A percentile compares a stretch with the other conserved stretches of the same genome.
Evolutionary conservation across 768 basidiomycete genomes (phyloP).

Genomic region (Steccherinum ochraceum): DNA sequence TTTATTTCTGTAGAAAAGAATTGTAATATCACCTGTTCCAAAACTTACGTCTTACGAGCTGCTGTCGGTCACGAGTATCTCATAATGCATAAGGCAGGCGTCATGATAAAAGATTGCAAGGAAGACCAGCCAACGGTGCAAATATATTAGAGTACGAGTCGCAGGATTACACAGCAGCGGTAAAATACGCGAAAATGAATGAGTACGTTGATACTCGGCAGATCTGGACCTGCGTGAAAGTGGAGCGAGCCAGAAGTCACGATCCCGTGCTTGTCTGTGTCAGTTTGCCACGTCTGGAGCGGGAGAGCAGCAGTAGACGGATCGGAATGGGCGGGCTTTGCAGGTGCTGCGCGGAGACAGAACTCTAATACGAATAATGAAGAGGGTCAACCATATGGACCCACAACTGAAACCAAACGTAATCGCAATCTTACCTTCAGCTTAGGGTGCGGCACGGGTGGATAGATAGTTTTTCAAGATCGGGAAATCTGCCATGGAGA

Average conservation of each 20-base stretch:
- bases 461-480: slow-evolving; percentile 75
- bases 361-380: not conserved
- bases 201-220: not conserved
- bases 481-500: slow-evolving; percentile 81
- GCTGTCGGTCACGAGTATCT: too few relatives aligned
- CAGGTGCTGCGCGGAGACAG: not conserved
- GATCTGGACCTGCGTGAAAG: not conserved
- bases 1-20: not conserved
- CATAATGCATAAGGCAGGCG: too few relatives aligned
- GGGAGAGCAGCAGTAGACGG: not conserved
- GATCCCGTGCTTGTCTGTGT: too few relatives aligned
- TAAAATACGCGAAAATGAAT: not conserved
- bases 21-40: not conserved
- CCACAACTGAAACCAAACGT: not conserved
- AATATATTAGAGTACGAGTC: too few relatives aligned
- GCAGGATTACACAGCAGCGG: not conserved
- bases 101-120: too few relatives aligned
- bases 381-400: not conserved
- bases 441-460: slow-evolving; percentile 28
- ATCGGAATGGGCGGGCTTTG: not conserved
- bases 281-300: too few relatives aligned
- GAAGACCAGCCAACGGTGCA: too few relatives aligned
- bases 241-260: too few relatives aligned
- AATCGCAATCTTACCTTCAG: not conserved
- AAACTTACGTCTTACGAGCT: too few relatives aligned